Conservation (phyloP, 331 rosid species). For the Ulmus americana region DNA sequence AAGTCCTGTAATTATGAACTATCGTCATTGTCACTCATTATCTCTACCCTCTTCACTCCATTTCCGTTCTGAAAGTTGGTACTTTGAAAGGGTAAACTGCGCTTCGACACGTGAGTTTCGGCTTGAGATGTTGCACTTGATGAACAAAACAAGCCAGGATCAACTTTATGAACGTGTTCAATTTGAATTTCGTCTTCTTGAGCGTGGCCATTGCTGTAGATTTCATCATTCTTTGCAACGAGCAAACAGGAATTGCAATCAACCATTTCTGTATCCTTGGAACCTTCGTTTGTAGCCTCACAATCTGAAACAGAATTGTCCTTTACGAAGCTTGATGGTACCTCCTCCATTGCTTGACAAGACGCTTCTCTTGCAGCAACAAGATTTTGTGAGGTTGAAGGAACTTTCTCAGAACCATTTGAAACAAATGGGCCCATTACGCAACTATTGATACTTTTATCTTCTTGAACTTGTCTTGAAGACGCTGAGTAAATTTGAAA, state of each 20-base stretch:
- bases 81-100: constrained; percentile 10
- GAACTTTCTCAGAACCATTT: constrained; percentile 19
- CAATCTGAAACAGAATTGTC: constrained; percentile 9
- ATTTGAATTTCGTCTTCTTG: constrained; percentile 23
- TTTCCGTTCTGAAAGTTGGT: constrained; percentile 32
- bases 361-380: constrained; percentile 14
- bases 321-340: neutral
- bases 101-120: constrained; percentile 24
- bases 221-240: constrained; percentile 12
- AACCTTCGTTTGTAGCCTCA: constrained; percentile 20
- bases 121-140: constrained; percentile 25
- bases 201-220: constrained; percentile 39
- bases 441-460: constrained; percentile 10
- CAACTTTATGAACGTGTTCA: constrained; percentile 22
- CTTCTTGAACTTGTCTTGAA: constrained; percentile 18
- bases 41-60: constrained; percentile 33
- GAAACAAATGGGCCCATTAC: constrained; percentile 25
- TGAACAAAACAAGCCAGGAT: constrained; percentile 21
- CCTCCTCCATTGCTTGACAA: neutral
- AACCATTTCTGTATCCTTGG: constrained; percentile 30
- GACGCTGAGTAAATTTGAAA: constrained; percentile 20
- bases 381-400: constrained; percentile 24
- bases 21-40: constrained; percentile 19
- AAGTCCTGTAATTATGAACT: constrained; percentile 27
- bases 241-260: constrained; percentile 22